phyloP scores from a whole-genome alignment of 495 filamentous ascomycete genomes.

The Terfezia claveryi region DNA sequence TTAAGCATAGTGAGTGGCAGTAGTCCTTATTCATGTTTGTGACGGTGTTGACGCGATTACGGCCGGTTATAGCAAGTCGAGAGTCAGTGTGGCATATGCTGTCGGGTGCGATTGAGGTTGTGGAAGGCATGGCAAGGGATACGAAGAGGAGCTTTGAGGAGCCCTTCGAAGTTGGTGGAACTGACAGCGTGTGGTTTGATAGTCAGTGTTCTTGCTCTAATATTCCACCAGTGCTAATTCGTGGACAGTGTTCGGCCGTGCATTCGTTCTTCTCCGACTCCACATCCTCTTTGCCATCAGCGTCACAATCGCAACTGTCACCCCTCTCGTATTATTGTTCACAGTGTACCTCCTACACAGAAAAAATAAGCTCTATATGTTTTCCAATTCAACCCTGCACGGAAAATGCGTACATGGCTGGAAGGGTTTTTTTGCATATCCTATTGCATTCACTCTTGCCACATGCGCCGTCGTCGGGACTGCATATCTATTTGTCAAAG shows the following conservation, averaged over 20 bases:
- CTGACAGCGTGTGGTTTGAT: slow-evolving; percentile 78
- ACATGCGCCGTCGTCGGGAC: slow-evolving; percentile 46
- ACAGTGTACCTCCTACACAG: slow-evolving; percentile 44
- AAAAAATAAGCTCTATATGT: slow-evolving; percentile 60
- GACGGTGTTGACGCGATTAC: not conserved
- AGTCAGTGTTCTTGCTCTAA: slow-evolving; percentile 2
- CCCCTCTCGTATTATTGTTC: slow-evolving; percentile 45
- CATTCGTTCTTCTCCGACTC: slow-evolving; percentile 56
- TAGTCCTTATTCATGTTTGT: not conserved
- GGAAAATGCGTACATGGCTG: slow-evolving; percentile 46
- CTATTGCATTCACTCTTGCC: slow-evolving; percentile 48
- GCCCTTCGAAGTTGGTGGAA: slow-evolving; percentile 24
- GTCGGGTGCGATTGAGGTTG: slow-evolving; percentile 51
- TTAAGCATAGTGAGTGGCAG: slow-evolving; percentile 32
- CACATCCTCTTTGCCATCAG: slow-evolving; percentile 73
- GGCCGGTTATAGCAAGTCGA: slow-evolving; percentile 25
- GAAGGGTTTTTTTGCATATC: slow-evolving; percentile 65
- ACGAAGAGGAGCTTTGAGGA: slow-evolving; percentile 44
- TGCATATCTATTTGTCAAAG: slow-evolving; percentile 52
- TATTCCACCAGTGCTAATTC: not conserved
- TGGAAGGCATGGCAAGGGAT: slow-evolving; percentile 46
- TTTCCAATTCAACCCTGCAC: slow-evolving; percentile 27
- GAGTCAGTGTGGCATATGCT: slow-evolving; percentile 89
- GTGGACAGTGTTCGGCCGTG: slow-evolving; percentile 42
- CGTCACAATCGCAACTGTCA: slow-evolving; percentile 55